Base-by-base conservation (phyloP, 1,139 yeast species). In the Pichia sp. region DNA sequence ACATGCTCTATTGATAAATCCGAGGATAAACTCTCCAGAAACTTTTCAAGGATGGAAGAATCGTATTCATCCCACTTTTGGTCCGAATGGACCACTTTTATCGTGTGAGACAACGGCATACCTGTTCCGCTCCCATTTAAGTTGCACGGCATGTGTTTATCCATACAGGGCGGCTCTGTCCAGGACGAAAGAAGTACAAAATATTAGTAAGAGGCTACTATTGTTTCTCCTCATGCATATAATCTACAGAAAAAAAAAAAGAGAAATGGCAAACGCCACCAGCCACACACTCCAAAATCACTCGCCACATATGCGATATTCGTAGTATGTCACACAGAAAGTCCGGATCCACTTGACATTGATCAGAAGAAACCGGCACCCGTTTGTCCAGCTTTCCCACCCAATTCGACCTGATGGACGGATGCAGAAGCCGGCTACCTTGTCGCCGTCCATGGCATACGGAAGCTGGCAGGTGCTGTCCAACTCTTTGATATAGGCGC, bases 351-450 rank as follows among this genome's bases (percentile, higher is more conserved):
- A 81, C 58, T 79, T 81, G 52, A 80, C 71, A 63, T 92, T 82
- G 1, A 95, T 88, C 51, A 93, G 73, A 17, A 92, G 74, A 64
- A 84, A 86, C 65, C 87, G 86, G 71, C 97, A 92, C 1, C 96
- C 92, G 38, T 84, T 81, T 0, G 97, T 90, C 99, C 99, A 93
- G 59, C 87, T 90, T 47, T 83, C 81, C 65, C 85, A 86, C 1
- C 85, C 79, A 1, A 78, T 71, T 54, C 76, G 74, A 10, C 89
- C 79, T 2, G 89, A 82, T 1, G 90, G 79, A 52, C 85, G 74
- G 17, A 93, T 86, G 56, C 90, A 82, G 57, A 83, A 80, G 0
- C 89, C 92, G 1, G 96, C 96, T 50, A 93, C 86, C 53, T 79
- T 77, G 60, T 87, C 97, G 31, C 77, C 76, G 3, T 71, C 62